Evolutionary conservation across 768 basidiomycete species (phyloP).

Genomic region (Hericium rajendrae): DNA sequence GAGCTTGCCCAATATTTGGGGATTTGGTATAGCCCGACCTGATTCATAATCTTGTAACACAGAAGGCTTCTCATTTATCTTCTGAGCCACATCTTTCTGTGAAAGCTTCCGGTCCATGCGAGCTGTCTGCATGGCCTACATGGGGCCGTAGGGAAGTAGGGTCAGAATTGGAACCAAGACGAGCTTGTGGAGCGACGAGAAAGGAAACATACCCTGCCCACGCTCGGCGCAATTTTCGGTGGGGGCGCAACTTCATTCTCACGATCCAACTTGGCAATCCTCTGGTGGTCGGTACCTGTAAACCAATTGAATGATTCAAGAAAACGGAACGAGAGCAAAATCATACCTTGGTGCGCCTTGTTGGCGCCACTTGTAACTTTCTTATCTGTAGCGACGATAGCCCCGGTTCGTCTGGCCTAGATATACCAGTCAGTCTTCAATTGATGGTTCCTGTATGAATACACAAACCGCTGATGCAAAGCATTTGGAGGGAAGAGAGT

Average conservation of each 20-base stretch:
- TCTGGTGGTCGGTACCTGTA: conserved; percentile 84
- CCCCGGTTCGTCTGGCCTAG: conserved; percentile 68
- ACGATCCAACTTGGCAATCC: conserved; percentile 87
- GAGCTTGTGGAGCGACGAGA: neutral
- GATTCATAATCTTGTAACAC: conserved; percentile 85
- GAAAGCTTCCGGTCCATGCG: conserved; percentile 72
- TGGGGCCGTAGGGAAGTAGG: conserved; percentile 1
- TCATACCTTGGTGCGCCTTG: conserved; percentile 64
- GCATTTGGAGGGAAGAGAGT: neutral
- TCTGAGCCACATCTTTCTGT: conserved; percentile 88
- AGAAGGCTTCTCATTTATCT: conserved; percentile 89
- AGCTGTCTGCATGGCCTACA: conserved; percentile 71
- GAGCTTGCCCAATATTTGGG: conserved; percentile 81
- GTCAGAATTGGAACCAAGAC: neutral
- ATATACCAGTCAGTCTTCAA: conserved; percentile 7
- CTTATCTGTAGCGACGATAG: conserved; percentile 78
- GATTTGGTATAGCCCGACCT: conserved; percentile 77
- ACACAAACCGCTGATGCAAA: no score
- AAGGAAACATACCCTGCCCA: conserved; percentile 51
- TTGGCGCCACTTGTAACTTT: conserved; percentile 60
- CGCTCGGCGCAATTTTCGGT: conserved; percentile 59
- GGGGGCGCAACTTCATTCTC: conserved; percentile 96
- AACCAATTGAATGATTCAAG: neutral
- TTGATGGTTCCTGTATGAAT: neutral
- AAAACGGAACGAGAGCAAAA: neutral